Conservation (phyloP, 768 basidiomycete species). For the Phaeotremella fagi region DNA sequence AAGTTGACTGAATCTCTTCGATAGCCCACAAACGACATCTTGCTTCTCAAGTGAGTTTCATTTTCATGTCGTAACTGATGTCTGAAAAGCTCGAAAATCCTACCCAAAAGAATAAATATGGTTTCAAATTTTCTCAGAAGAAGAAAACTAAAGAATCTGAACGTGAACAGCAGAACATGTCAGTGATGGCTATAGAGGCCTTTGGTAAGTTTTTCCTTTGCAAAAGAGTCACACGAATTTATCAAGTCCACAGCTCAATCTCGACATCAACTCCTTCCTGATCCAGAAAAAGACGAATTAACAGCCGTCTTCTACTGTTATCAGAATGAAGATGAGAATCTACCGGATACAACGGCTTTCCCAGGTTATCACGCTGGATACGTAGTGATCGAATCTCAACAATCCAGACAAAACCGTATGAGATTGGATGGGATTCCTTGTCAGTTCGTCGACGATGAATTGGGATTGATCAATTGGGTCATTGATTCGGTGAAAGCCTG, state of each 20-base stretch:
- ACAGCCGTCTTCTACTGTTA: constrained; percentile 68
- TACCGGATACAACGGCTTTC: constrained; percentile 30
- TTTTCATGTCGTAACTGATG: background rate
- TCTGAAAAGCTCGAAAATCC: constrained; percentile 64
- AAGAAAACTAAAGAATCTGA: constrained; percentile 50
- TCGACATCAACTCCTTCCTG: constrained; percentile 57
- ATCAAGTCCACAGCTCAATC: constrained; percentile 57
- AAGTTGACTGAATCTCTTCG: background rate
- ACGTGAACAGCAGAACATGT: constrained; percentile 69
- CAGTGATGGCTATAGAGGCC: constrained; percentile 73
- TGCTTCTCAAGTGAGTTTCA: constrained; percentile 33
- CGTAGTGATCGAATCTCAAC: constrained; percentile 30
- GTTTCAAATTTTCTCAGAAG: constrained; percentile 59
- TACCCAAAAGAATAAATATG: constrained; percentile 69
- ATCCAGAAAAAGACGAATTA: constrained; percentile 64
- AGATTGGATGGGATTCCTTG: constrained; percentile 51
- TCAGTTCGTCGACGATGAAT: constrained; percentile 59
- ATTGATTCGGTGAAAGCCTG: constrained; percentile 68
- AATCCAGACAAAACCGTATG: constrained; percentile 15
- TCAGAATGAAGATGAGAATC: constrained; percentile 53
- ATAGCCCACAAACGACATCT: background rate
- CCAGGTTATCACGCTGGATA: constrained; percentile 45
- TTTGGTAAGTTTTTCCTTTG: constrained; percentile 60
- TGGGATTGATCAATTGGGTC: constrained; percentile 72
- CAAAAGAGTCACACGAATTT: background rate